Percentiles rank a stretch among this genome's conserved stretches.
These are phyloP conservation scores for Neonectria ditissima DNA, from an alignment of 2,329 filamentous ascomycete genomes.

Conservation along the genomic window DNA sequence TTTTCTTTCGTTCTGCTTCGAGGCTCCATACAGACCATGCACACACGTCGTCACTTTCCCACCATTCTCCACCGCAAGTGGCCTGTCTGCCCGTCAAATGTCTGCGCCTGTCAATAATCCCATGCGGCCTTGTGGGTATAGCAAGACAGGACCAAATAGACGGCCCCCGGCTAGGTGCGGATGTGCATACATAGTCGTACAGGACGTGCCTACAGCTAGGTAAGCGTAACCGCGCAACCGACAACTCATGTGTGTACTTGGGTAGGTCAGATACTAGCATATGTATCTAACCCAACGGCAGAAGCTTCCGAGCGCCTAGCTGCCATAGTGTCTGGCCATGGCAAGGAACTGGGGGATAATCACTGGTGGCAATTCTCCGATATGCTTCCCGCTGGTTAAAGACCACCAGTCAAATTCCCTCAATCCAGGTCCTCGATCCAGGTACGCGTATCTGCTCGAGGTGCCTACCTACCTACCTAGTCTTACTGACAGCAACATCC, in stretches of 20 bases:
- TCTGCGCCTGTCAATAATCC: conserved; percentile 16
- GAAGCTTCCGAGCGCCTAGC: conserved; percentile 25
- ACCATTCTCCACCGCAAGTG: conserved; percentile 1
- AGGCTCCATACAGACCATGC: neutral
- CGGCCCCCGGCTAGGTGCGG: neutral
- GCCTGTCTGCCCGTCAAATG: conserved; percentile 11
- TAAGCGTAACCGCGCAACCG: conserved; percentile 24
- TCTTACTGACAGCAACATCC: no score
- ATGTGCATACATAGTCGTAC: conserved; percentile 11
- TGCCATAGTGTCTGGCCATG: neutral
- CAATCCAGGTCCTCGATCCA: neutral
- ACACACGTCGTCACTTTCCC: conserved; percentile 1
- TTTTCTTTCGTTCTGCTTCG: no score
- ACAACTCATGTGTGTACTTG: no score
- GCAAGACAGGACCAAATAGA: neutral
- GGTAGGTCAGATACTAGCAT: neutral
- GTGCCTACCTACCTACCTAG: no score
- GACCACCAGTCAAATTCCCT: neutral
- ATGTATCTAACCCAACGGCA: conserved; percentile 22
- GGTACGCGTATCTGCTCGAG: neutral
- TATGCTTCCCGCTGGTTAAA: neutral
- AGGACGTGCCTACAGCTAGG: neutral
- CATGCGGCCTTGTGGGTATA: conserved; percentile 20
- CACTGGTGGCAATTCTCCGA: conserved; percentile 7
- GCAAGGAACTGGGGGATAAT: neutral